Evolutionary conservation across 192 early-diverging fungal species (phyloP).

Genomic region (Backusella tarrabulga): DNA sequence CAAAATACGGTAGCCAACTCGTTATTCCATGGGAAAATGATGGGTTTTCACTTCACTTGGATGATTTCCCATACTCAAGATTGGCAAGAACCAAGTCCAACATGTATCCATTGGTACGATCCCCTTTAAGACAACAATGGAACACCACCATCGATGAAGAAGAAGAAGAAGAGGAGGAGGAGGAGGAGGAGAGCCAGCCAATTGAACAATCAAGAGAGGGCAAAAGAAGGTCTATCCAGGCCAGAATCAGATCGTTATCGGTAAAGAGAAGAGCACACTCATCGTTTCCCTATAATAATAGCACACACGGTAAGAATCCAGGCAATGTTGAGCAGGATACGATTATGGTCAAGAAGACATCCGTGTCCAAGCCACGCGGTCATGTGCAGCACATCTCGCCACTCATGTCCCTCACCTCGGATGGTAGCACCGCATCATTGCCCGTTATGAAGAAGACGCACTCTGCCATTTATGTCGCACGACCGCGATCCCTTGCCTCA

Average conservation of each 20-base stretch:
- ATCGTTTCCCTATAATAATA: neutral
- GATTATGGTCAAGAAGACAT: neutral
- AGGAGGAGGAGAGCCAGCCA: no score
- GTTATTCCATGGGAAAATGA: neutral
- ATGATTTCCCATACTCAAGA: neutral
- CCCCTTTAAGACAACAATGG: constrained; percentile 7
- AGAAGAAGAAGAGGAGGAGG: no score
- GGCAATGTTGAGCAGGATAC: neutral
- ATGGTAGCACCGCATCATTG: neutral
- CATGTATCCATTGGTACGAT: neutral
- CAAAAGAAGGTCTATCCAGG: neutral
- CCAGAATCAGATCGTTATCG: neutral
- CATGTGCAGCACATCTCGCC: neutral
- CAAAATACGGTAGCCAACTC: neutral
- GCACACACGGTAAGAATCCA: neutral
- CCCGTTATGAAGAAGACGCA: neutral
- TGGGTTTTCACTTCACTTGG: neutral
- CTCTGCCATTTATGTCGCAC: neutral
- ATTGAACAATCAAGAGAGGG: neutral
- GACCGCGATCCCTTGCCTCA: neutral
- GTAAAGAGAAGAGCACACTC: neutral
- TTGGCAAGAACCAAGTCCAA: neutral
- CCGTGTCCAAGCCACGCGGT: neutral
- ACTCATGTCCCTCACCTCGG: neutral
- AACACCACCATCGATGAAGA: neutral